Conservation (phyloP, 2,329 filamentous ascomycete species). For the Alternaria sp. region DNA sequence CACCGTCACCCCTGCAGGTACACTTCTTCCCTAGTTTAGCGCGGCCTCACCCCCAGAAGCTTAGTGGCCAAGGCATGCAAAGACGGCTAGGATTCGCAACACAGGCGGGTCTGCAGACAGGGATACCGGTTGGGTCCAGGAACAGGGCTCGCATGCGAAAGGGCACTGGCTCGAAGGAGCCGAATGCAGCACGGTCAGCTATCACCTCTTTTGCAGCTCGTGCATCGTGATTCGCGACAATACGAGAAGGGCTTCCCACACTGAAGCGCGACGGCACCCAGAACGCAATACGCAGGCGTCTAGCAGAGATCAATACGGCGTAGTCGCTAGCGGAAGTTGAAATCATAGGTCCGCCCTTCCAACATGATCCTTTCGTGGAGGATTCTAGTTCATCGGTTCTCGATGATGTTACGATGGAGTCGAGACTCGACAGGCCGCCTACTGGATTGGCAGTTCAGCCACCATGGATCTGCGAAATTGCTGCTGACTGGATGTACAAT, state of each 20-base stretch:
- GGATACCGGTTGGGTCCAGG: constrained; percentile 37
- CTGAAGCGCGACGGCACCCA: constrained; percentile 9
- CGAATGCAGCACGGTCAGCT: constrained; percentile 14
- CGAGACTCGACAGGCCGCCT: constrained; percentile 3
- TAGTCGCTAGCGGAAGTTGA: constrained; percentile 7
- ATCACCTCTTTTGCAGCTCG: constrained; percentile 12
- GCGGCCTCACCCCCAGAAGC: constrained; percentile 29
- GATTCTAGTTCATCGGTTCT: constrained; percentile 1
- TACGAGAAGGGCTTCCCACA: constrained; percentile 13
- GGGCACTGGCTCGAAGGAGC: constrained; percentile 32
- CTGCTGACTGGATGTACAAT: constrained; percentile 1
- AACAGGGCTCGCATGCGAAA: constrained; percentile 27
- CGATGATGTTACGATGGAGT: constrained; percentile 7
- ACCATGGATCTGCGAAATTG: constrained; percentile 7
- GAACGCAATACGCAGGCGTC: constrained; percentile 4
- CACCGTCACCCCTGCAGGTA: constrained; percentile 36
- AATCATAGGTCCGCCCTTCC: constrained; percentile 5
- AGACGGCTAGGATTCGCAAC: constrained; percentile 28
- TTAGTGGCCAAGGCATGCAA: constrained; percentile 34
- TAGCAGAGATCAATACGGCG: constrained; percentile 13
- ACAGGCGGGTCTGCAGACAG: constrained; percentile 29
- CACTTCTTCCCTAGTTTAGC: constrained; percentile 27
- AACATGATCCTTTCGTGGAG: constrained; percentile 4
- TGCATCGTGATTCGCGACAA: constrained; percentile 28
- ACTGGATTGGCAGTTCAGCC: constrained; percentile 9